Conservation (phyloP, 2,329 filamentous ascomycete species). For the Myriosclerotinia scirpicola region DNA sequence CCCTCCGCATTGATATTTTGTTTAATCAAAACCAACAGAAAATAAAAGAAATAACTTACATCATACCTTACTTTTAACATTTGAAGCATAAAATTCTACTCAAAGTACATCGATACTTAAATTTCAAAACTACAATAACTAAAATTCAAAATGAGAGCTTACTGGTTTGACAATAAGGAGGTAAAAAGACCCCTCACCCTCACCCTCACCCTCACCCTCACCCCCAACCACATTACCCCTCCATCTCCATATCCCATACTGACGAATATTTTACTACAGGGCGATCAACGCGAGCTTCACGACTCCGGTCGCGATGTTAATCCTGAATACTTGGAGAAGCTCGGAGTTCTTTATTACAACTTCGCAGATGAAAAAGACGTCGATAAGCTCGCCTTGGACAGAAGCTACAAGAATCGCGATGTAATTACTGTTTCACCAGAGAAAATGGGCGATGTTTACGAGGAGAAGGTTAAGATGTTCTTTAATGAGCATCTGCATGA, state of each 20-base stretch:
- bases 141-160: constrained; percentile 61
- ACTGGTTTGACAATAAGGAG: constrained; percentile 67
- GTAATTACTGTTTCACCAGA: constrained; percentile 85
- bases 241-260: constrained; percentile 18
- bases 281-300: constrained; percentile 90
- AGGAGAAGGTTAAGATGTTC: constrained; percentile 90
- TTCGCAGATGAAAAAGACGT: constrained; percentile 66
- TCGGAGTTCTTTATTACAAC: constrained; percentile 80
- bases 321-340: constrained; percentile 62
- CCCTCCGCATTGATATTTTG: constrained; percentile 1
- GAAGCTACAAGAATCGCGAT: constrained; percentile 92
- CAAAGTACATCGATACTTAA: not conserved
- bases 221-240: constrained; percentile 1
- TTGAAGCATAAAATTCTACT: not conserved
- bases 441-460: constrained; percentile 83
- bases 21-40: constrained; percentile 7
- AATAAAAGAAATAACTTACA: not conserved
- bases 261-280: constrained; percentile 50
- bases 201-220: not conserved
- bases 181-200: constrained; percentile 46
- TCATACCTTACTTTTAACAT: not conserved
- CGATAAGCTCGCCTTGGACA: constrained; percentile 69
- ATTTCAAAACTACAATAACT: not conserved
- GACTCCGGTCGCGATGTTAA: constrained; percentile 74
- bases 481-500: constrained; percentile 96